Evolutionary conservation across 1,284 basidiomycete species (phyloP).

Genomic region (Melampsora abietis-canadensis): DNA sequence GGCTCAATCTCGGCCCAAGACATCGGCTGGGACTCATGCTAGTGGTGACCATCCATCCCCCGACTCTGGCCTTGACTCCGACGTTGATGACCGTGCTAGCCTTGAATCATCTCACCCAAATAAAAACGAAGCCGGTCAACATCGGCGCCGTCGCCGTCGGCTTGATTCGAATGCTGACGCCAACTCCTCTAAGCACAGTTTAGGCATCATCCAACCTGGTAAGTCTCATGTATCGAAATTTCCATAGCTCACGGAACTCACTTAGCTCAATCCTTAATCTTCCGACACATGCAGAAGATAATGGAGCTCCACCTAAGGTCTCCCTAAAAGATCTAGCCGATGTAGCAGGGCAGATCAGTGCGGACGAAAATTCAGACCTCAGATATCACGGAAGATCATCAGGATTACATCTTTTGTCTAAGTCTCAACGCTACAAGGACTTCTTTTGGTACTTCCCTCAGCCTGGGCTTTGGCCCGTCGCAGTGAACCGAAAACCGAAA

Average conservation of each 20-base stretch:
- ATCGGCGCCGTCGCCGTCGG: conserved; percentile 5
- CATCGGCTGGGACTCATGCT: not conserved
- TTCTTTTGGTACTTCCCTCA: conserved; percentile 80
- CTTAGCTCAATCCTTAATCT: conserved; percentile 44
- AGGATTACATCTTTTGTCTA: conserved; percentile 70
- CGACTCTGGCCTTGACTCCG: conserved; percentile 7
- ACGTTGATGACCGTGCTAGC: conserved; percentile 10
- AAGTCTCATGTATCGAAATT: no score
- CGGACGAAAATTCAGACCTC: conserved; percentile 79
- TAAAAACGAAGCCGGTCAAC: conserved; percentile 9
- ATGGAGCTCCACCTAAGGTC: conserved; percentile 13
- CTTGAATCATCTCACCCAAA: not conserved
- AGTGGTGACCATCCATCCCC: conserved; percentile 17
- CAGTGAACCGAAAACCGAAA: conserved; percentile 56
- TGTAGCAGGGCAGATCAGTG: conserved; percentile 73
- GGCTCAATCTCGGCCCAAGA: conserved; percentile 8
- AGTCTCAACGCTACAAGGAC: conserved; percentile 67
- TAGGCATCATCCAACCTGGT: not conserved
- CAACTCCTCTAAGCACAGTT: not conserved
- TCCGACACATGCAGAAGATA: conserved; percentile 43
- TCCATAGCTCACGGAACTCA: not conserved
- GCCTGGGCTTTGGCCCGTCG: conserved; percentile 74
- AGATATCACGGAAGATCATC: conserved; percentile 49
- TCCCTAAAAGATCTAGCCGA: conserved; percentile 59
- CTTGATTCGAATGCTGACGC: not conserved